Evolutionary conservation across 1,284 basidiomycete genomes (phyloP).

Genomic region (Wallemia ichthyophaga): DNA sequence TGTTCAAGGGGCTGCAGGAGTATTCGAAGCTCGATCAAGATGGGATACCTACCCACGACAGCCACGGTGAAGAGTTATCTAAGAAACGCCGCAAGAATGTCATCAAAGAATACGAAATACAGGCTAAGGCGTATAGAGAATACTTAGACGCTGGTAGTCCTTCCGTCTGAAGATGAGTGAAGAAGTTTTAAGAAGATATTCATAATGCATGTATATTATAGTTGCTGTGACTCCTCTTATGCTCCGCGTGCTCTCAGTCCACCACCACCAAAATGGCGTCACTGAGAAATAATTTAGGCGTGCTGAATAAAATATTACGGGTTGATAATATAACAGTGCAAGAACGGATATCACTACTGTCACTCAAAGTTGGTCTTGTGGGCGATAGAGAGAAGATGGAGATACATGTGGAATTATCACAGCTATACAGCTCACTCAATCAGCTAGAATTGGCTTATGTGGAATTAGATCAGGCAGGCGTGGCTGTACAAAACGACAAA

Average conservation of each 20-base stretch:
- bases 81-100: conserved; percentile 57
- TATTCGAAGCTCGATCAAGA: conserved; percentile 55
- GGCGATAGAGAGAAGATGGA: neutral
- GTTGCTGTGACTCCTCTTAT: too few relatives aligned
- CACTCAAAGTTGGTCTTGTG: neutral
- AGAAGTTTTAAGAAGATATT: neutral
- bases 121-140: conserved; percentile 49
- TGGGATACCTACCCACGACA: conserved; percentile 59
- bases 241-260: too few relatives aligned
- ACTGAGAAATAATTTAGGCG: neutral
- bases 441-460: neutral
- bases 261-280: too few relatives aligned
- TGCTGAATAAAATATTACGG: neutral
- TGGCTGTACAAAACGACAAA: neutral
- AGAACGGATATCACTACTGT: neutral
- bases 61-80: conserved; percentile 50
- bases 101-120: conserved; percentile 42
- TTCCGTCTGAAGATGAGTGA: neutral
- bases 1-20: conserved; percentile 42
- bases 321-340: neutral
- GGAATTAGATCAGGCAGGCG: neutral
- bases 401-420: neutral
- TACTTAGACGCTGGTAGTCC: conserved; percentile 15
- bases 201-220: too few relatives aligned
- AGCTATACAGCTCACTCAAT: neutral